These are phyloP conservation scores for Sonneratia alba DNA, from an alignment of 345 rosid genomes.

Conservation along the genomic window DNA sequence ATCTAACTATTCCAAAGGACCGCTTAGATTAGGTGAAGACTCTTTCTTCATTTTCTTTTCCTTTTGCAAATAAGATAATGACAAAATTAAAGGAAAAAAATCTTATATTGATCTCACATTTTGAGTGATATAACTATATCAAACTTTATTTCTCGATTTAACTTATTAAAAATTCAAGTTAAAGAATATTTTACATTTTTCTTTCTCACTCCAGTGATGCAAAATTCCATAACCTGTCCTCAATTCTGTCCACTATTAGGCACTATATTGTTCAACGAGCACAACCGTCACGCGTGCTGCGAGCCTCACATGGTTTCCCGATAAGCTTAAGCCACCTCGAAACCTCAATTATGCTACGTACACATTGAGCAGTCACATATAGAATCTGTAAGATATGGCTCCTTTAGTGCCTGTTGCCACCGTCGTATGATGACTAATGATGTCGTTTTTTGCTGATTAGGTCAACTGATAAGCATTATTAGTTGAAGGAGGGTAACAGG, in stretches of 20 bases:
- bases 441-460: not conserved
- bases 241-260: not conserved
- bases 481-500: slow-evolving; percentile 10
- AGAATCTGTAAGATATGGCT: not conserved
- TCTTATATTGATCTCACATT: too few relatives aligned
- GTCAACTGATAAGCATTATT: slow-evolving; percentile 1
- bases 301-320: too few relatives aligned
- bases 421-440: not conserved
- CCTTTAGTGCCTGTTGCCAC: not conserved
- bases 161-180: not conserved
- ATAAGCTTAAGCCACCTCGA: too few relatives aligned
- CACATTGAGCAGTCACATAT: not conserved
- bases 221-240: not conserved
- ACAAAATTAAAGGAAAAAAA: too few relatives aligned
- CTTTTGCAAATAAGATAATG: too few relatives aligned
- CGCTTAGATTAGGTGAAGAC: slow-evolving; percentile 10
- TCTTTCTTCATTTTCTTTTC: too few relatives aligned
- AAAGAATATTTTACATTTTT: not conserved
- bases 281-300: too few relatives aligned
- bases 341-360: too few relatives aligned
- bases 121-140: too few relatives aligned
- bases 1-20: not conserved
- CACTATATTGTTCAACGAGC: not conserved
- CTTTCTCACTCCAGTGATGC: not conserved
- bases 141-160: too few relatives aligned